phyloP scores from a whole-genome alignment of 2,329 filamentous ascomycete genomes.

The Diaporthe longicolla region DNA sequence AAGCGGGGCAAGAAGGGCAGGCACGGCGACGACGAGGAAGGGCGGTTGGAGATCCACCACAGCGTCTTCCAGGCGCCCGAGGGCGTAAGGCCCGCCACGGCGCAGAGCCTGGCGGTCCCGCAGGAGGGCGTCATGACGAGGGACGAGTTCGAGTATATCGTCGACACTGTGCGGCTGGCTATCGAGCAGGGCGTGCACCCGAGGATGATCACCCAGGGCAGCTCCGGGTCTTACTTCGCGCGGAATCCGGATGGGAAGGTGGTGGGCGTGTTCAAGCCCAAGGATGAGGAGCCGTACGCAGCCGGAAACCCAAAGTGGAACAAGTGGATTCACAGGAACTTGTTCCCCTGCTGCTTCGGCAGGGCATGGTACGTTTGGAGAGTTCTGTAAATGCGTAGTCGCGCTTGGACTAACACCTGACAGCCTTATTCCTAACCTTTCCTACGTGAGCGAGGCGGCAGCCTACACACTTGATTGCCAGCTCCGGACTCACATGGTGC shows the following conservation, averaged over 20 bases:
- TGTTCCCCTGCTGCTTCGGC: constrained; percentile 98
- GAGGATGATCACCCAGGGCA: constrained; percentile 96
- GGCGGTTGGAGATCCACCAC: constrained; percentile 94
- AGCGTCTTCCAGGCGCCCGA: constrained; percentile 96
- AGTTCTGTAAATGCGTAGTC: neutral
- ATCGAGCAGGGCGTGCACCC: constrained; percentile 94
- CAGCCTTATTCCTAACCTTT: constrained; percentile 93
- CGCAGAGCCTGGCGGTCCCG: constrained; percentile 77
- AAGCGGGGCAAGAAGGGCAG: constrained; percentile 82
- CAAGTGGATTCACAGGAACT: constrained; percentile 98
- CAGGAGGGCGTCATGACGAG: constrained; percentile 80
- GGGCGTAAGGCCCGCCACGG: constrained; percentile 83
- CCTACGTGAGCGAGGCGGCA: constrained; percentile 97
- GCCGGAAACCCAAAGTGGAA: constrained; percentile 99
- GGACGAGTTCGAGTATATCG: constrained; percentile 86
- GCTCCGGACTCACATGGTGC: constrained; percentile 90
- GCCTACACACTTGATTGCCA: constrained; percentile 95
- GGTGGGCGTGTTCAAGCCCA: constrained; percentile 98
- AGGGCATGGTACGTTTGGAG: constrained; percentile 77
- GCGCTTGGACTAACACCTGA: constrained; percentile 9
- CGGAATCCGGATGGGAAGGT: constrained; percentile 92
- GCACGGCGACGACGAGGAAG: constrained; percentile 75
- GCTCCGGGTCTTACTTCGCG: constrained; percentile 98
- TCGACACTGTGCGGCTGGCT: constrained; percentile 90
- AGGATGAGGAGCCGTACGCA: constrained; percentile 98